A percentile compares a stretch with the other conserved stretches of the same genome.
phyloP scores from a whole-genome alignment of 2,329 filamentous ascomycete genomes.

The Triangularia verruculosa region DNA sequence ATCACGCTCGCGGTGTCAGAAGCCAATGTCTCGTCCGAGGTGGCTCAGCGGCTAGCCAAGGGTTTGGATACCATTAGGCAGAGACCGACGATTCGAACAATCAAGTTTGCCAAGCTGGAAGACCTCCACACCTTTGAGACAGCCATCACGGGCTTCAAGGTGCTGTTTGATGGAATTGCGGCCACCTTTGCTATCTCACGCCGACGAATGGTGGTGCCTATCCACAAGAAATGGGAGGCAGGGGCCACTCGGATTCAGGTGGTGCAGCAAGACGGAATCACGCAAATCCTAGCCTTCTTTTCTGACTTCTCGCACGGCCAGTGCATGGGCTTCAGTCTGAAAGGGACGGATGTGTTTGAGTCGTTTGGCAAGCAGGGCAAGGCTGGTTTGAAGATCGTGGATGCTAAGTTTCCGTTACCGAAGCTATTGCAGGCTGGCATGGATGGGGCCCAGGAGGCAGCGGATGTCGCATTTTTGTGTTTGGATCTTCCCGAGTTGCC shows the following conservation, averaged over 20 bases:
- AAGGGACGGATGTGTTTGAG: slow-evolving; percentile 81
- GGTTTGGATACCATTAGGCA: slow-evolving; percentile 58
- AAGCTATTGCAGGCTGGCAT: slow-evolving; percentile 42
- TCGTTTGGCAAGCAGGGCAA: slow-evolving; percentile 62
- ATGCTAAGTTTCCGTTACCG: slow-evolving; percentile 86
- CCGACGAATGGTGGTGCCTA: slow-evolving; percentile 83
- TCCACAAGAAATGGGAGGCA: slow-evolving; percentile 93
- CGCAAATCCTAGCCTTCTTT: slow-evolving; percentile 83
- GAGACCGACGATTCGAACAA: slow-evolving; percentile 66
- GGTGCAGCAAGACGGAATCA: slow-evolving; percentile 68
- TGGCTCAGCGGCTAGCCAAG: slow-evolving; percentile 61
- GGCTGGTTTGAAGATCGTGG: slow-evolving; percentile 72
- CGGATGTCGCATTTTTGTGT: slow-evolving; percentile 73
- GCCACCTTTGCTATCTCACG: slow-evolving; percentile 76
- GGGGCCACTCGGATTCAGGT: slow-evolving; percentile 76
- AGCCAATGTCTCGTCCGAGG: slow-evolving; percentile 58
- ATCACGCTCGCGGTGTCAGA: slow-evolving; percentile 73
- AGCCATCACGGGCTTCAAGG: slow-evolving; percentile 75
- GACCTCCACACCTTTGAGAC: slow-evolving; percentile 77
- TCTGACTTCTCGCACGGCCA: slow-evolving; percentile 82
- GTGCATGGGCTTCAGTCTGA: slow-evolving; percentile 85
- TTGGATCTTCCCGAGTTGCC: slow-evolving; percentile 85
- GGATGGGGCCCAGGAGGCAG: slow-evolving; percentile 43
- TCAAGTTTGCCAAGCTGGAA: slow-evolving; percentile 62
- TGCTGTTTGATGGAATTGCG: slow-evolving; percentile 71